Conservation (phyloP, 108 stramenopile species). For the Discostella stelligeroides region DNA sequence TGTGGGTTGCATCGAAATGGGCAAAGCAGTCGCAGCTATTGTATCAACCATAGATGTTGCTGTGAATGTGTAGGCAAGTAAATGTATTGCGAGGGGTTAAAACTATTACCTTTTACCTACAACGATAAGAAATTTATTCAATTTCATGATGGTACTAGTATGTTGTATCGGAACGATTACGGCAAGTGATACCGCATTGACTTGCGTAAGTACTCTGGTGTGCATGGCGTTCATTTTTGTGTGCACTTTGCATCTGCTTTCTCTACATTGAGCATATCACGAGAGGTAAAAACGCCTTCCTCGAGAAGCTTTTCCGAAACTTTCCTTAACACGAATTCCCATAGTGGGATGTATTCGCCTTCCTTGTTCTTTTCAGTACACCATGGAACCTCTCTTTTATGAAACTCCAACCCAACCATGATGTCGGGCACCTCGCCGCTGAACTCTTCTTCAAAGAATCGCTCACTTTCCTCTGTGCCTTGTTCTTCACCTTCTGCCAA, state of each 20-base stretch:
- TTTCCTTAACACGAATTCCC: constrained; percentile 17
- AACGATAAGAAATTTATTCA: too few species aligned
- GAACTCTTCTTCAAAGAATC: constrained; percentile 35
- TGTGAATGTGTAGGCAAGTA: constrained; percentile 35
- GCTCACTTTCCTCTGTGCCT: constrained; percentile 27
- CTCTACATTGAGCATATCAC: constrained; percentile 20
- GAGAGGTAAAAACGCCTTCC: background rate
- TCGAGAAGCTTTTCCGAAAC: constrained; percentile 6
- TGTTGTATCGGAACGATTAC: too few species aligned
- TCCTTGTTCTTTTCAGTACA: background rate
- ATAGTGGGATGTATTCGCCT: background rate
- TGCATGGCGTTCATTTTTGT: too few species aligned
- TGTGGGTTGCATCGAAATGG: constrained; percentile 91
- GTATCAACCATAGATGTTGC: constrained; percentile 54
- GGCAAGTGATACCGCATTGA: too few species aligned
- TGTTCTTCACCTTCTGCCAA: constrained; percentile 32
- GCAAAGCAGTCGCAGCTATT: constrained; percentile 73
- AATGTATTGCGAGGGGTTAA: too few species aligned
- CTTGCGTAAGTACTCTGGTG: too few species aligned
- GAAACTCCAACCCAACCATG: constrained; percentile 35
- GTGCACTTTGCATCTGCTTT: background rate
- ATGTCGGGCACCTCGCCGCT: constrained; percentile 31
- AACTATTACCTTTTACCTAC: too few species aligned
- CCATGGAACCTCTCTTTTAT: background rate
- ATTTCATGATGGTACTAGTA: too few species aligned